Percentiles rank a stretch among this genome's conserved stretches.
Conservation (phyloP, 805 yeast species). For the Kodamaea fukazawae region DNA sequence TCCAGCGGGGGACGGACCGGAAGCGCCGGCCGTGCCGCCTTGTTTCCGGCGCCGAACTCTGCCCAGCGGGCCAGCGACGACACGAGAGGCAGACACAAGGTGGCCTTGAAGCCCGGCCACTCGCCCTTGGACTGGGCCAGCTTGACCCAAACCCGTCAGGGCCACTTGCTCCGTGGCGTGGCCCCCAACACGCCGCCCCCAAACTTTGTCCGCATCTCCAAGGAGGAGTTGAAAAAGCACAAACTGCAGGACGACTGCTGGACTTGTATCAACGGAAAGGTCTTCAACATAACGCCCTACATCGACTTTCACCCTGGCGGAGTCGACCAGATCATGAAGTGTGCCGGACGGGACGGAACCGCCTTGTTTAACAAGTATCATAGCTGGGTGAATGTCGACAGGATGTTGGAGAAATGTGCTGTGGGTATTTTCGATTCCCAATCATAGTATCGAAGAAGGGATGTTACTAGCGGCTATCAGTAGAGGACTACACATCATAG, state of each 20-base stretch:
- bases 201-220: slow-evolving; percentile 46
- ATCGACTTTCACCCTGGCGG: slow-evolving; percentile 94
- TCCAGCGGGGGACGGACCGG: no score
- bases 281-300: slow-evolving; percentile 84
- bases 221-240: slow-evolving; percentile 61
- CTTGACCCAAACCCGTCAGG: slow-evolving; percentile 42
- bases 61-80: slow-evolving; percentile 27
- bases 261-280: slow-evolving; percentile 78
- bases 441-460: background rate
- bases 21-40: background rate
- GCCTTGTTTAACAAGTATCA: slow-evolving; percentile 67
- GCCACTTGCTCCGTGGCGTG: slow-evolving; percentile 53
- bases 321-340: slow-evolving; percentile 64
- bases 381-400: slow-evolving; percentile 76
- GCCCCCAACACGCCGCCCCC: slow-evolving; percentile 53
- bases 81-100: slow-evolving; percentile 41
- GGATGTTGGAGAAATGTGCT: slow-evolving; percentile 73
- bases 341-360: slow-evolving; percentile 86
- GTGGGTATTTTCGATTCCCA: slow-evolving; percentile 51
- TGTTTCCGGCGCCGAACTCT: slow-evolving; percentile 36
- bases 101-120: slow-evolving; percentile 69
- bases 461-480: no score
- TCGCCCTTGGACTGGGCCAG: slow-evolving; percentile 88
- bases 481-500: no score
- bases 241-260: slow-evolving; percentile 68